Base-by-base conservation (phyloP, 257 asterid genomes). In the Hygrophila difformis region DNA sequence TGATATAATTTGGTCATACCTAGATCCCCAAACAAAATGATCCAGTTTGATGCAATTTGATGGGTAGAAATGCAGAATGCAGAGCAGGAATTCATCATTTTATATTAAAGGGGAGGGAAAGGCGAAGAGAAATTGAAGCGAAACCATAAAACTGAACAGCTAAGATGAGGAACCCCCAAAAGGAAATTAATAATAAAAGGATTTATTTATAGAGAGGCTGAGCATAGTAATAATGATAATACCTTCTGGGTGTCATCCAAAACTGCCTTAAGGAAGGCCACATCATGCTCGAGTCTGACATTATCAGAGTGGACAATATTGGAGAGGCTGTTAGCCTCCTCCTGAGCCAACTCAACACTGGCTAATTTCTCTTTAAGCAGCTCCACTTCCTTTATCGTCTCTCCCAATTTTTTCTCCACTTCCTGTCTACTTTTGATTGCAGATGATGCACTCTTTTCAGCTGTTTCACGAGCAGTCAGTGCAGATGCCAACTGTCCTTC, bases 191-290 rank as follows among this genome's bases (percentile, higher is more conserved):
- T n/a, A n/a, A n/a, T n/a, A n/a, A n/a, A n/a, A n/a, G n/a, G n/a
- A n/a, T n/a, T n/a, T n/a, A n/a, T n/a, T 47, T 23, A 19, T 12
- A 13, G 37, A 57, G 23, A 35, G 61, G 21, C 8, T 8, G 45
- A 17, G 33, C n/a, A 56, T 55, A 8, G 29, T 19, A 16, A 16
- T 26, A 26, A 26, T 8, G 3, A 8, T 31, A 14, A 12, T 51
- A 82, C 96, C 98, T 91, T 91, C 59, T 86, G 98, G 2, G 96
- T 91, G 51, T 86, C 96, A 45, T 91, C 98, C 64, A 86, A 44
- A 62, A 91, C 93, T 19, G 98, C 98, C 73, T 86, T 85, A 0
- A 82, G 92, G 65, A 82, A 91, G 64, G 98, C 96, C 61, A 86
- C 87, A 6, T 91, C 96, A 48, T 86, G 98, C 71, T 91, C 98